Conservation (phyloP, 129 eudicot species). For the Saussurea involucrata region DNA sequence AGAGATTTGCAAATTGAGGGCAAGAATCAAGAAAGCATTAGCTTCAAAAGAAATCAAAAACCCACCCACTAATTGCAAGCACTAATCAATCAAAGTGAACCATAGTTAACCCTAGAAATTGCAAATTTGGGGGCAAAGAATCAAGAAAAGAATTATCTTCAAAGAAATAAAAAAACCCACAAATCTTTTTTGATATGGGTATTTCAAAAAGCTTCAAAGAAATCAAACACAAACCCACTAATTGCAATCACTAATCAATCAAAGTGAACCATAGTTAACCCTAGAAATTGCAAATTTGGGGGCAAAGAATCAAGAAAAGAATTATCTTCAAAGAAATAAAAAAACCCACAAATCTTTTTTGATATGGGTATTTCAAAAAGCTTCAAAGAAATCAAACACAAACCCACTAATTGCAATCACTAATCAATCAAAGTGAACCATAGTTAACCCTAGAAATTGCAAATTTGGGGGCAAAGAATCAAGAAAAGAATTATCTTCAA, state of each 20-base stretch:
- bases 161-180: neutral
- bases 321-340: neutral
- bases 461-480: neutral
- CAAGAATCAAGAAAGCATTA: neutral
- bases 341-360: slow-evolving; percentile 15
- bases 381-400: neutral
- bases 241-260: slow-evolving; percentile 10
- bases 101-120: slow-evolving; percentile 8
- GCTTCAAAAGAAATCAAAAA: slow-evolving; percentile 8
- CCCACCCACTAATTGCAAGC: slow-evolving; percentile 19
- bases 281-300: slow-evolving; percentile 16
- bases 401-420: neutral
- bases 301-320: neutral
- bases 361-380: slow-evolving; percentile 20
- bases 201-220: neutral
- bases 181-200: neutral
- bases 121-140: neutral
- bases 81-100: slow-evolving; percentile 6
- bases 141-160: neutral
- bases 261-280: slow-evolving; percentile 5
- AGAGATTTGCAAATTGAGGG: slow-evolving; percentile 13
- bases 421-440: slow-evolving; percentile 9
- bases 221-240: slow-evolving; percentile 4
- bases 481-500: neutral
- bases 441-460: slow-evolving; percentile 8